These are phyloP conservation scores for Cladorrhinum samala DNA, from an alignment of 495 filamentous ascomycete species.

Conservation along the genomic window DNA sequence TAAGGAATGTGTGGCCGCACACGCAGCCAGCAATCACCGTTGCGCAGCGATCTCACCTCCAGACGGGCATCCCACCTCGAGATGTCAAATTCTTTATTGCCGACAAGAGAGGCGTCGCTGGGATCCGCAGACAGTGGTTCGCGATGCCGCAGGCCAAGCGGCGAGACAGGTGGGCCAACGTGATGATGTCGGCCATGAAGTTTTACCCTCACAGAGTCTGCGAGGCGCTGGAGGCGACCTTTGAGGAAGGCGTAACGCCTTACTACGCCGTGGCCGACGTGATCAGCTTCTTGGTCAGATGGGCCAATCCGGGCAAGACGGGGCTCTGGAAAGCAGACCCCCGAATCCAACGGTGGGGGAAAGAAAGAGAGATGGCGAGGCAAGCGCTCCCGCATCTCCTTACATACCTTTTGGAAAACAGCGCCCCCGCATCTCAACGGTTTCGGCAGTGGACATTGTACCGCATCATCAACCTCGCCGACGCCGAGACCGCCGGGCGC, in stretches of 20 bases:
- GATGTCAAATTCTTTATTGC: no score
- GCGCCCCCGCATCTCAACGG: constrained; percentile 12
- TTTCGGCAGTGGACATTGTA: constrained; percentile 29
- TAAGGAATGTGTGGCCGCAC: not conserved
- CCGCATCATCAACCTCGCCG: constrained; percentile 10
- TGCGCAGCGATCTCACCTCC: not conserved
- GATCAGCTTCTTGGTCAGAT: constrained; percentile 38
- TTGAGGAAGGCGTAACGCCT: constrained; percentile 35
- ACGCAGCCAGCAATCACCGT: not conserved
- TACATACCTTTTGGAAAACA: constrained; percentile 11
- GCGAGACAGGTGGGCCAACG: constrained; percentile 38
- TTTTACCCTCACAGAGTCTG: constrained; percentile 37
- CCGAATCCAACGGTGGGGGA: not conserved
- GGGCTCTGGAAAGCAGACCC: not conserved
- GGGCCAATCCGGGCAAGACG: not conserved
- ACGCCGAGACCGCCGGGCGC: constrained; percentile 12
- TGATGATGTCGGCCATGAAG: constrained; percentile 50
- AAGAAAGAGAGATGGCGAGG: not conserved
- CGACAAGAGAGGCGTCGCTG: no score
- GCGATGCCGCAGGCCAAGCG: not conserved
- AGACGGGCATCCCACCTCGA: no score
- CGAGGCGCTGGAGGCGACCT: constrained; percentile 45
- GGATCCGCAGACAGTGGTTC: no score
- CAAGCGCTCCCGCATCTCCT: constrained; percentile 5
- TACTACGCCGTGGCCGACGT: constrained; percentile 48